Conservation (phyloP, 306 rosid species). For the Vigna reflexopilosa region DNA sequence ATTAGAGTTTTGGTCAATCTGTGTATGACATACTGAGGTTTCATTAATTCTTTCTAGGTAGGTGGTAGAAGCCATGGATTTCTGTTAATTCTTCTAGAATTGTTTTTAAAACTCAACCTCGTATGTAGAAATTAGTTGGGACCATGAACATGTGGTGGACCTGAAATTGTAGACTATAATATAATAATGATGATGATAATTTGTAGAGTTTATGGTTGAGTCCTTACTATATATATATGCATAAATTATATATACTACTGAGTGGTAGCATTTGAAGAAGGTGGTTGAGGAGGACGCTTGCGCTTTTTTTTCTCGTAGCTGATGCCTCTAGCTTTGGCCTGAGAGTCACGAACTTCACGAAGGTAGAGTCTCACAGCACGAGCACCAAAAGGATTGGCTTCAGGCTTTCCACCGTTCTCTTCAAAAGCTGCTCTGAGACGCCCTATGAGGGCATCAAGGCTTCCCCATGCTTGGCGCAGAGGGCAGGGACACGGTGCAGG, state of each 20-base stretch:
- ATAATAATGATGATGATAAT: too few relatives aligned
- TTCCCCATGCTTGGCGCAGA: conserved; percentile 89
- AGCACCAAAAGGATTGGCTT: conserved; percentile 81
- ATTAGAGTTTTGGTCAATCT: not conserved
- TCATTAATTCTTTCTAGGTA: not conserved
- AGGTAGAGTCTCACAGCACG: conserved; percentile 78
- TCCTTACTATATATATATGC: conserved; percentile 16
- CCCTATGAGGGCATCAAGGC: conserved; percentile 84
- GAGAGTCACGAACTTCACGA: conserved; percentile 81
- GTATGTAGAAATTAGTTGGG: not conserved
- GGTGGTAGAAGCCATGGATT: too few relatives aligned
- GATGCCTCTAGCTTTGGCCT: conserved; percentile 84
- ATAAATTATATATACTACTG: not conserved
- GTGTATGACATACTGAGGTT: not conserved
- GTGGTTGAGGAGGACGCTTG: conserved; percentile 63
- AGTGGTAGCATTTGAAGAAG: conserved; percentile 32
- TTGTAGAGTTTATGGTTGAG: not conserved
- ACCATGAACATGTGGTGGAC: not conserved
- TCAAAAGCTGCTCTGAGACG: conserved; percentile 91
- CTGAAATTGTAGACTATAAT: not conserved
- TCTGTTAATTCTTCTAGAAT: not conserved
- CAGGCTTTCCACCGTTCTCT: conserved; percentile 70
- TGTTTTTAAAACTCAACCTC: too few relatives aligned
- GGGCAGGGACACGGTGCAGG: conserved; percentile 88
- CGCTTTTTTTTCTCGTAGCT: conserved; percentile 86